These are phyloP conservation scores for Trichosanthes truncata DNA, from an alignment of 306 rosid species.

Conservation along the genomic window DNA sequence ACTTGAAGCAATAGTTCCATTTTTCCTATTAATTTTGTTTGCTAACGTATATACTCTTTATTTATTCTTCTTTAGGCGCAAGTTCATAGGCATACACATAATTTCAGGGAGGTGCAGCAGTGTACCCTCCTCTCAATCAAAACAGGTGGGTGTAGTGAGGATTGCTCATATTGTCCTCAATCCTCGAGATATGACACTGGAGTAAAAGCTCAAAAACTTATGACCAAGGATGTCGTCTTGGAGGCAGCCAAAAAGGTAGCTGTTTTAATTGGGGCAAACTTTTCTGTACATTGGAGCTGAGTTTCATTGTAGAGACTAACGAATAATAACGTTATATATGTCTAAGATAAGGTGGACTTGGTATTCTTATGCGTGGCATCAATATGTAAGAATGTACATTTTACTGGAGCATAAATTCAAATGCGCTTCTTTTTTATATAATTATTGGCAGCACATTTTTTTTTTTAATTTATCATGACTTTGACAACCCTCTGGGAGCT, in stretches of 20 bases:
- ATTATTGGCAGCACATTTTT: not conserved
- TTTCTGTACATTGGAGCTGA: constrained; percentile 9
- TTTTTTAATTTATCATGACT: not conserved
- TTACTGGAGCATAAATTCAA: not conserved
- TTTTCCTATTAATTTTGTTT: not conserved
- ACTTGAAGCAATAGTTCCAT: not conserved
- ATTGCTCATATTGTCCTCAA: constrained; percentile 94
- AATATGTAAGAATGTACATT: not conserved
- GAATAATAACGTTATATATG: not conserved
- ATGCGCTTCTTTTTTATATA: not conserved
- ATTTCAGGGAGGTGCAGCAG: constrained; percentile 94
- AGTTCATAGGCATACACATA: constrained; percentile 89
- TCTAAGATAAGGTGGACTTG: not conserved
- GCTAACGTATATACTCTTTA: not conserved
- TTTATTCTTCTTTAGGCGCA: constrained; percentile 50
- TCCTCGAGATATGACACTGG: constrained; percentile 88
- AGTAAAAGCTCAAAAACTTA: constrained; percentile 62
- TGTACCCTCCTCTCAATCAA: constrained; percentile 91
- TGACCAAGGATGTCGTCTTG: constrained; percentile 71
- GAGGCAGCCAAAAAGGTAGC: constrained; percentile 66
- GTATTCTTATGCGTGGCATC: not conserved
- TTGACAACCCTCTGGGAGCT: not conserved
- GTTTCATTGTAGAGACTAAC: not conserved
- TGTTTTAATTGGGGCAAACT: not conserved
- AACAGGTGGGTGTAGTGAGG: constrained; percentile 99